A percentile compares a stretch with the other conserved stretches of the same genome.
phyloP scores from a whole-genome alignment of 345 rosid genomes.

The Mallotus nudiflorus region DNA sequence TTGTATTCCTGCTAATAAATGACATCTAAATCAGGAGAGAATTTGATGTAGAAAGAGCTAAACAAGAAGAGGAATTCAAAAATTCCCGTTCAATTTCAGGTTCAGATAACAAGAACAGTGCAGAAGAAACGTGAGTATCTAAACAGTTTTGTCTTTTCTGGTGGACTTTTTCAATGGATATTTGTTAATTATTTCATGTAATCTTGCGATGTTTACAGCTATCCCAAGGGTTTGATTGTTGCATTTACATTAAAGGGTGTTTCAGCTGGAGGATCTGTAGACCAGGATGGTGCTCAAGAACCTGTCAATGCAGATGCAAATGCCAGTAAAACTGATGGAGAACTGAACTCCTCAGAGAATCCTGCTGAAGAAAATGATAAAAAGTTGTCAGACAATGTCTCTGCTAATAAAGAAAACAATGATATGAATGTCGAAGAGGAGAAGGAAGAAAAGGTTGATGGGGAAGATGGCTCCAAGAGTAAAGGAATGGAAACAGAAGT shows the following conservation, averaged over 20 bases:
- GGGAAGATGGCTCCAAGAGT: slow-evolving; percentile 35
- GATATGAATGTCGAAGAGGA: slow-evolving; percentile 16
- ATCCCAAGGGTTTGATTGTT: slow-evolving; percentile 84
- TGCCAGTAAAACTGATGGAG: slow-evolving; percentile 28
- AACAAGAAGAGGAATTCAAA: slow-evolving; percentile 48
- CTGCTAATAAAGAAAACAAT: slow-evolving; percentile 8
- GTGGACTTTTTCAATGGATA: not conserved
- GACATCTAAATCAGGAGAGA: slow-evolving; percentile 56
- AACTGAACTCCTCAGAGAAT: slow-evolving; percentile 9
- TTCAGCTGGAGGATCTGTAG: slow-evolving; percentile 40
- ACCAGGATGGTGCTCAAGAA: slow-evolving; percentile 37
- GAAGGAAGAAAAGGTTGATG: slow-evolving; percentile 31
- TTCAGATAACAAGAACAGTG: slow-evolving; percentile 45
- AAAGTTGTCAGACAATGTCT: slow-evolving; percentile 14
- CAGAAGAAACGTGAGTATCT: slow-evolving; percentile 54
- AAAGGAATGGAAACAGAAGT: slow-evolving; percentile 36
- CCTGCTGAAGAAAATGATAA: slow-evolving; percentile 21
- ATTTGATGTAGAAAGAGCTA: slow-evolving; percentile 71
- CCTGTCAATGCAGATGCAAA: slow-evolving; percentile 22
- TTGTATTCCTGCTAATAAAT: not conserved
- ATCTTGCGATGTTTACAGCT: slow-evolving; percentile 41
- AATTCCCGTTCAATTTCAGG: slow-evolving; percentile 36
- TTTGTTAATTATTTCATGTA: slow-evolving; percentile 16
- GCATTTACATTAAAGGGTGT: slow-evolving; percentile 67
- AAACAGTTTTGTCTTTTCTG: not conserved